Evolutionary conservation across 192 early-diverging fungal species (phyloP), one percentile per base, ranked within the genome.

Genomic region (Rhizophagus sp.): DNA sequence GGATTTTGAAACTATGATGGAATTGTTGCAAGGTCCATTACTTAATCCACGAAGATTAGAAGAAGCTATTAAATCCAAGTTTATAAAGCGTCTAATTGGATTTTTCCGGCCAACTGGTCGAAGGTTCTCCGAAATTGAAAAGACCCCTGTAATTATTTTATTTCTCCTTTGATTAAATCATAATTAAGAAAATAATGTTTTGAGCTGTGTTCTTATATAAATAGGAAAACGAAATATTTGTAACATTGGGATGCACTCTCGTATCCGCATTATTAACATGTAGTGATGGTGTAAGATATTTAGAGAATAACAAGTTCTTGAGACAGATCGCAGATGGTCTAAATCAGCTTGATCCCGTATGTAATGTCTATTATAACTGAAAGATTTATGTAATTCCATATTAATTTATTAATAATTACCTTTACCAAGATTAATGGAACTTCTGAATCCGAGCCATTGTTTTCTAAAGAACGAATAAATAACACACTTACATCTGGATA

Each of bases 21-120:
- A 95, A 71, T 84, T 96, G 22, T 84, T 96, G 15, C 91, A 93
- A 65, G 94, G 95, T 6, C 93, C 94, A 2, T 84, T 96, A 69
- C 82, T 90, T 12, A 93, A 92, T 77, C 90, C 91, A 11, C 83
- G 88, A 63, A 85, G 95, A 39, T 75, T 96, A 25, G 95, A 96
- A 25, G 95, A 96, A 62, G 89, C 90, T 1, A 82, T 93, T 70
- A 88, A 90, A 62, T 90, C 88, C 19, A 96, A 94, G 73, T 91
- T 95, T 44, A 82, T 93, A 5, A 93, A 92, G 71, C 87, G 94
- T 12, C 72, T 96, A 0, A 65, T 95, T 11, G 88, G 89, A 10
- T 96, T 96, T 81, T 94, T 91, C 75, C 80, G 92, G 44, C 95
- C 95, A 7, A 83, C 87, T 36, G 92, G 90, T 63, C 86, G 90